A percentile compares a stretch with the other conserved stretches of the same genome.
phyloP scores from a whole-genome alignment of 768 basidiomycete genomes.

The Pleurotus tuoliensis region DNA sequence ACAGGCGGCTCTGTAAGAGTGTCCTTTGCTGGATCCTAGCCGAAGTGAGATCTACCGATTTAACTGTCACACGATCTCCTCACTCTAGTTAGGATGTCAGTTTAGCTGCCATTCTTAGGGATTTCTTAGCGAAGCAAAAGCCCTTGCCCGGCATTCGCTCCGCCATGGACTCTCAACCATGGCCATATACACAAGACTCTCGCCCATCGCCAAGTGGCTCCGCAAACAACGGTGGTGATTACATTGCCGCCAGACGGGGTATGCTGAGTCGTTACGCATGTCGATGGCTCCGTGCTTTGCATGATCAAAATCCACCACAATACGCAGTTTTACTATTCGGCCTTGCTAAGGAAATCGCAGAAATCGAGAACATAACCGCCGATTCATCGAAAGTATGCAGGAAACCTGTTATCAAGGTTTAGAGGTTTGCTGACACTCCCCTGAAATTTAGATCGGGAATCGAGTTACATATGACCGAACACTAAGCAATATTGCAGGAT shows the following conservation, averaged over 20 bases:
- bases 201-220: constrained; percentile 36
- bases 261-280: constrained; percentile 53
- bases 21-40: constrained; percentile 69
- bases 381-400: too few relatives aligned
- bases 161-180: constrained; percentile 38
- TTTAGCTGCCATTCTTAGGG: constrained; percentile 61
- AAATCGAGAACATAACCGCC: constrained; percentile 4
- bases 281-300: constrained; percentile 68
- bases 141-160: constrained; percentile 63
- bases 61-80: constrained; percentile 1
- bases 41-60: constrained; percentile 43
- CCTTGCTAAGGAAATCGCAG: constrained; percentile 44
- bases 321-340: constrained; percentile 56
- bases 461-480: constrained; percentile 31
- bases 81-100: constrained; percentile 50
- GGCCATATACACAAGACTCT: constrained; percentile 44
- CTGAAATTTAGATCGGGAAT: too few relatives aligned
- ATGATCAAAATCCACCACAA: constrained; percentile 50
- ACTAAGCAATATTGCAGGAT: constrained; percentile 49
- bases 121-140: constrained; percentile 56
- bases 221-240: constrained; percentile 64
- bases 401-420: too few relatives aligned
- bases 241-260: constrained; percentile 54
- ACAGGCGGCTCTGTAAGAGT: constrained; percentile 53
- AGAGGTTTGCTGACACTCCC: too few relatives aligned